These are phyloP conservation scores for Lomentospora prolificans DNA, from an alignment of 2,329 filamentous ascomycete species.

Conservation along the genomic window DNA sequence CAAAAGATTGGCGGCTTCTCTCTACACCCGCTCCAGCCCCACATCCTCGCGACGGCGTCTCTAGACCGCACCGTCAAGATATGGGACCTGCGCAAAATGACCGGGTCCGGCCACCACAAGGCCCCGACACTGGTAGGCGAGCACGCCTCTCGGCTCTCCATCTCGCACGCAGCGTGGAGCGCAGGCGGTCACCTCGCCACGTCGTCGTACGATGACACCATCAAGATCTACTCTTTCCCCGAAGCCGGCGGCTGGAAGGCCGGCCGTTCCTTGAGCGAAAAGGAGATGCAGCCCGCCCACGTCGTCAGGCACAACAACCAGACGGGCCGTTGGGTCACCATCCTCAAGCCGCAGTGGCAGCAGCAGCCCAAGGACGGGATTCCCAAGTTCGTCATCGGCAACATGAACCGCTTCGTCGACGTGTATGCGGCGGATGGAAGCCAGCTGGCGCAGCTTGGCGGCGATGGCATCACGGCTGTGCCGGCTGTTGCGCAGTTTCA, in stretches of 20 bases:
- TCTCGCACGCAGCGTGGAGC: constrained; percentile 90
- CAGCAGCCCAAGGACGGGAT: constrained; percentile 64
- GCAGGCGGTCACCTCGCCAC: constrained; percentile 78
- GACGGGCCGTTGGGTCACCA: constrained; percentile 89
- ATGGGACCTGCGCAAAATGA: constrained; percentile 83
- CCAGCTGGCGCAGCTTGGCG: constrained; percentile 79
- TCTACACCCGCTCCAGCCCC: constrained; percentile 66
- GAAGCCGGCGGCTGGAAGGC: constrained; percentile 48
- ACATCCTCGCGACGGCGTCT: constrained; percentile 80
- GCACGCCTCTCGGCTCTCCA: constrained; percentile 72
- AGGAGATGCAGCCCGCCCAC: constrained; percentile 58
- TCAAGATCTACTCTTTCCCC: constrained; percentile 82
- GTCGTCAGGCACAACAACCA: constrained; percentile 85
- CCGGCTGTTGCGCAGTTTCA: constrained; percentile 90
- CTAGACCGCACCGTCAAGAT: constrained; percentile 82
- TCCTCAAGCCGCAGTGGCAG: constrained; percentile 79
- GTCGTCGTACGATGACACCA: constrained; percentile 85
- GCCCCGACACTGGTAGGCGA: constrained; percentile 60
- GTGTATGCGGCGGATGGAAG: constrained; percentile 74
- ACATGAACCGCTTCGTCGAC: constrained; percentile 97
- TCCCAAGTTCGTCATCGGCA: constrained; percentile 84
- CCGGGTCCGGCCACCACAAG: constrained; percentile 50
- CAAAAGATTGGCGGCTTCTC: constrained; percentile 96
- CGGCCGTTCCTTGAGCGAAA: constrained; percentile 46
- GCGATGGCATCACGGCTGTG: constrained; percentile 87